Evolutionary conservation across 257 asterid species (phyloP), one percentile per base, ranked within the genome.

Genomic region (Cynanchum wilfordii): DNA sequence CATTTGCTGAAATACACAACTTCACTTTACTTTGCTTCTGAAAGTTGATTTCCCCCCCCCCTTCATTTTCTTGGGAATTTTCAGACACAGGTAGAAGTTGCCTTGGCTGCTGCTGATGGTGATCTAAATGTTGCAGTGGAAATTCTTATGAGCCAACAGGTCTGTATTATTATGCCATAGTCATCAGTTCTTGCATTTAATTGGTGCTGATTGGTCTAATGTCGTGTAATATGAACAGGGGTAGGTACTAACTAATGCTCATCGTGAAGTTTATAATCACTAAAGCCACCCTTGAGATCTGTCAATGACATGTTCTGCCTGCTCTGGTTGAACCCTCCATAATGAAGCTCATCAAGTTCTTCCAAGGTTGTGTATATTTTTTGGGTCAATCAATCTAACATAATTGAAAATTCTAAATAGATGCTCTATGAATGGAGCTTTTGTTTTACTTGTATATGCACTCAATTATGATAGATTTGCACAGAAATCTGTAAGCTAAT

Each of bases 141-240:
- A 85, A 92, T 92, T 81, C 93, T 92, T n/a, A 89, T 88, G 97
- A 90, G 88, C 83, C 99, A 95, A 77, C 96, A 90, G 95, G 98
- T 92, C 82, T 20, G 77, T 65, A 30, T 69, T 8, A 63, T 70
- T 52, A 10, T 19, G 16, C 29, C 27, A 40, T 15, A 2, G n/a
- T 29, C 30, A 27, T 74, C 38, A 12, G 11, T 27, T 72, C 20
- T 11, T 45, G 16, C 3, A 2, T 44, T 66, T 27, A 42, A 9
- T 54, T 54, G 62, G 15, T 56, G 15, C 73, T 57, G 29, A 67
- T 30, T 70, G 29, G 42, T 22, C 47, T 42, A 3, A n/a, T 20
- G 4, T 13, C 5, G 2, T 12, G 52, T 17, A 27, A 54, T 20
- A 22, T 11, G 54, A 27, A 58, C 78, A 75, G 78, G 78, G 16